Evolutionary conservation across 208 protist species (phyloP).

Genomic region (Chromosphaera perkinsii): DNA sequence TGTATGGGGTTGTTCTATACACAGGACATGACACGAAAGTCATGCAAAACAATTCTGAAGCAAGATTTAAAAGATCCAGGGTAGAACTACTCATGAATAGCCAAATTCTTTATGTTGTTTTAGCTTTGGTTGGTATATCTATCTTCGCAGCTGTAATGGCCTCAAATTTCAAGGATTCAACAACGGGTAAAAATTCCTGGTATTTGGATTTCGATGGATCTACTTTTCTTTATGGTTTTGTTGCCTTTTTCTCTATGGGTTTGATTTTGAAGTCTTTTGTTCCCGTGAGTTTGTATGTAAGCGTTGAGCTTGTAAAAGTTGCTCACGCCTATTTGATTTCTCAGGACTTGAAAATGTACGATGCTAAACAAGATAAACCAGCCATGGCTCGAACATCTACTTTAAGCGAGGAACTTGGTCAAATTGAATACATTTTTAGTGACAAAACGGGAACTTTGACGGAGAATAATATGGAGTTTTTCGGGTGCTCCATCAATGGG

Average conservation of each 20-base stretch:
- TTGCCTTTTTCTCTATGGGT: slow-evolving; percentile 11
- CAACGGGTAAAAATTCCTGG: too few species aligned
- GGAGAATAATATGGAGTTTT: slow-evolving; percentile 71
- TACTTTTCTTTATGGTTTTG: neutral
- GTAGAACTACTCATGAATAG: slow-evolving; percentile 24
- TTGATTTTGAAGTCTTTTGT: slow-evolving; percentile 66
- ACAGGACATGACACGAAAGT: slow-evolving; percentile 53
- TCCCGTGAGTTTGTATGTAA: slow-evolving; percentile 77
- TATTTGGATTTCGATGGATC: neutral
- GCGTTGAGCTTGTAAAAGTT: slow-evolving; percentile 71
- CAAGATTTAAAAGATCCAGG: slow-evolving; percentile 22
- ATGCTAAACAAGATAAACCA: neutral
- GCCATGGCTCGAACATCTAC: neutral
- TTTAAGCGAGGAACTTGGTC: slow-evolving; percentile 23
- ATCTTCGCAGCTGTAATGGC: neutral
- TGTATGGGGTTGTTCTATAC: slow-evolving; percentile 50
- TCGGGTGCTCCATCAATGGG: slow-evolving; percentile 49
- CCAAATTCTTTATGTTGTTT: slow-evolving; percentile 29
- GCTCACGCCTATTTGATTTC: slow-evolving; percentile 41
- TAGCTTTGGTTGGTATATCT: slow-evolving; percentile 41
- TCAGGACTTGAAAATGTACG: slow-evolving; percentile 18
- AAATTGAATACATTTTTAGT: slow-evolving; percentile 71
- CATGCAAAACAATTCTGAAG: slow-evolving; percentile 26
- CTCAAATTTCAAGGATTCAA: too few species aligned
- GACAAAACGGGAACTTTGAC: slow-evolving; percentile 84